A percentile compares a stretch with the other conserved stretches of the same genome.
These are phyloP conservation scores for Saccharomycopsis sp. DNA, from an alignment of 805 yeast genomes.

Conservation along the genomic window DNA sequence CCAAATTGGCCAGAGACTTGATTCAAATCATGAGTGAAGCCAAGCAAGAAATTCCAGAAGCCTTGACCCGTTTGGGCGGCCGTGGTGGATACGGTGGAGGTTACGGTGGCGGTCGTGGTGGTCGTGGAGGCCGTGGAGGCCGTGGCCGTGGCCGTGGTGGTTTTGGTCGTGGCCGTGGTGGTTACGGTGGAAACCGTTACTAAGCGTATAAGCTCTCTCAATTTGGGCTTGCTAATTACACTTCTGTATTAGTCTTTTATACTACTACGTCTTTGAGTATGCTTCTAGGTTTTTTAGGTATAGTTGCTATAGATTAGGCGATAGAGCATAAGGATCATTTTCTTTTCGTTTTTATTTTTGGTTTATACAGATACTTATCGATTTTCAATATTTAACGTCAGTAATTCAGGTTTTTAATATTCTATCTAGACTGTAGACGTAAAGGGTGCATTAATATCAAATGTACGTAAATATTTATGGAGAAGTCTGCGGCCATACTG, in stretches of 20 bases:
- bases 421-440: not conserved
- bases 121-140: conserved; percentile 44
- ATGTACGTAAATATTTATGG: too few relatives aligned
- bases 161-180: conserved; percentile 35
- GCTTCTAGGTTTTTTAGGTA: too few relatives aligned
- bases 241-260: not conserved
- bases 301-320: not conserved
- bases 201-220: not conserved
- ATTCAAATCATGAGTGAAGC: conserved; percentile 92
- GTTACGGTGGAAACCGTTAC: conserved; percentile 17
- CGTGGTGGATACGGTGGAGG: conserved; percentile 64
- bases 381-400: not conserved
- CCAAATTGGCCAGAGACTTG: conserved; percentile 84
- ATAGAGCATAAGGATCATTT: too few relatives aligned
- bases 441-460: not conserved
- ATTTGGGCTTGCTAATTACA: not conserved
- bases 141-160: conserved; percentile 44
- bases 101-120: conserved; percentile 50
- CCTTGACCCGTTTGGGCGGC: conserved; percentile 67
- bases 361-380: not conserved
- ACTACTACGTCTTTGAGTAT: too few relatives aligned
- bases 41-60: conserved; percentile 81
- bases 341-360: not conserved
- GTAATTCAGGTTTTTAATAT: not conserved
- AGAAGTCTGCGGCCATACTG: too few relatives aligned